Evolutionary conservation across 78 protist genomes (phyloP).

Genomic region (Dictyostelium capitatum): DNA sequence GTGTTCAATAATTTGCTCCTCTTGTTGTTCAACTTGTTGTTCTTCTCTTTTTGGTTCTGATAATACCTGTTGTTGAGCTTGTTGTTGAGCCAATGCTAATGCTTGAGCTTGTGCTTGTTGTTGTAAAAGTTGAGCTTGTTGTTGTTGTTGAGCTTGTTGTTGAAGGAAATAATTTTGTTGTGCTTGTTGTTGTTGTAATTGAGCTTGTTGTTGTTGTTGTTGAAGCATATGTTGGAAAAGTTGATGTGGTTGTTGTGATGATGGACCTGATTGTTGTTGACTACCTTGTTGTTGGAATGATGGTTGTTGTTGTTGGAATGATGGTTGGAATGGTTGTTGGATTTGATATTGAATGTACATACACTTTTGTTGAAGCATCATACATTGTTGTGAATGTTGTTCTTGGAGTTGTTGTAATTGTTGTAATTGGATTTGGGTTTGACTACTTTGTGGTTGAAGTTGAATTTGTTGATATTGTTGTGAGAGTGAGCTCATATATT

Average conservation of each 20-base stretch:
- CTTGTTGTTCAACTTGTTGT: slow-evolving; percentile 2
- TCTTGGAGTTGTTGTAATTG: neutral
- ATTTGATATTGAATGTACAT: slow-evolving; percentile 26
- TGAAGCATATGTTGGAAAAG: slow-evolving; percentile 15
- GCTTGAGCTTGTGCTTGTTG: neutral
- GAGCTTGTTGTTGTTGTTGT: slow-evolving; percentile 25
- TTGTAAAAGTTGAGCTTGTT: neutral
- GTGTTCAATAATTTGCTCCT: neutral
- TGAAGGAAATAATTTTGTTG: neutral
- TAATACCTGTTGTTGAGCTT: neutral
- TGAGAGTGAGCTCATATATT: neutral
- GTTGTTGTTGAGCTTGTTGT: neutral
- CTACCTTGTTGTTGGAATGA: slow-evolving; percentile 18
- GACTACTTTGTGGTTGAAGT: slow-evolving; percentile 6
- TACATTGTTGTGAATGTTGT: slow-evolving; percentile 21
- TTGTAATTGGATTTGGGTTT: slow-evolving; percentile 30
- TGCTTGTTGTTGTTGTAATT: slow-evolving; percentile 19
- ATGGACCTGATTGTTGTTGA: neutral
- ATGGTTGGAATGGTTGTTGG: slow-evolving; percentile 22
- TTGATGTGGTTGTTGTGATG: slow-evolving; percentile 33
- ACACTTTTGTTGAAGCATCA: slow-evolving; percentile 6
- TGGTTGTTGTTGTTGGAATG: slow-evolving; percentile 36
- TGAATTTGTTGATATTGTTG: slow-evolving; percentile 52
- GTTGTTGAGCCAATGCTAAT: neutral
- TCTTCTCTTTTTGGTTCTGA: neutral